These are phyloP conservation scores for Lecanicillium sp. DNA, from an alignment of 2,329 filamentous ascomycete genomes.

Conservation along the genomic window DNA sequence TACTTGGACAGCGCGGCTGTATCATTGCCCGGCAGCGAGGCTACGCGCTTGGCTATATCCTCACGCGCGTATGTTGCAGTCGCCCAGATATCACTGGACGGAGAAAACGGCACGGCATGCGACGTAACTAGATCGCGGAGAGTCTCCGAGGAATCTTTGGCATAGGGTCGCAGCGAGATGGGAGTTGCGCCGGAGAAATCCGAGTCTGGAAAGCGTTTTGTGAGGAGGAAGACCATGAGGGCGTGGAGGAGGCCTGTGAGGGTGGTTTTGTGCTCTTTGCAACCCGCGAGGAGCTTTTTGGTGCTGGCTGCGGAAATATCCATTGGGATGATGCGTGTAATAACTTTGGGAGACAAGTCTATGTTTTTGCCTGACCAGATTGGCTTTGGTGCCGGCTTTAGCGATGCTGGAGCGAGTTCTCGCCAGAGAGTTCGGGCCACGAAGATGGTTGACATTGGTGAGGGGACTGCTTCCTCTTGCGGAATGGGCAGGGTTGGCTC, in stretches of 20 bases:
- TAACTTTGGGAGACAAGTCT: slow-evolving; percentile 25
- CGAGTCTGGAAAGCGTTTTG: slow-evolving; percentile 24
- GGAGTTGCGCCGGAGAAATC: slow-evolving; percentile 32
- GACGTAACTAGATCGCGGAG: slow-evolving; percentile 32
- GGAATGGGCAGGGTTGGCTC: slow-evolving; percentile 24
- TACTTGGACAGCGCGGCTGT: slow-evolving; percentile 30
- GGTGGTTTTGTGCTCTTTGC: slow-evolving; percentile 32
- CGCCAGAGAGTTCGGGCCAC: slow-evolving; percentile 32
- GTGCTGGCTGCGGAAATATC: slow-evolving; percentile 22
- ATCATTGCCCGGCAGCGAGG: slow-evolving; percentile 33
- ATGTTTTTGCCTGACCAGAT: slow-evolving; percentile 31
- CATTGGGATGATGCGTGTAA: slow-evolving; percentile 29
- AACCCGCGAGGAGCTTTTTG: slow-evolving; percentile 25
- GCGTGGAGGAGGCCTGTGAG: slow-evolving; percentile 42
- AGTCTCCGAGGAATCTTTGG: slow-evolving; percentile 15
- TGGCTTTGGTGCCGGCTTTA: slow-evolving; percentile 16
- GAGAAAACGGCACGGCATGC: slow-evolving; percentile 20
- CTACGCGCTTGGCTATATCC: slow-evolving; percentile 23
- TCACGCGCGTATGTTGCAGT: slow-evolving; percentile 26
- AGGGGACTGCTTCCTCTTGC: slow-evolving; percentile 32
- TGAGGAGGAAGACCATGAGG: slow-evolving; percentile 32
- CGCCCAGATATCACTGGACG: slow-evolving; percentile 30
- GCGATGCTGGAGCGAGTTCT: slow-evolving; percentile 29
- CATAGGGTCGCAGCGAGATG: slow-evolving; percentile 34
- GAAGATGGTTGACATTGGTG: slow-evolving; percentile 30